Conservation (phyloP, 441 rosid species). For the Erodium moschatum region DNA sequence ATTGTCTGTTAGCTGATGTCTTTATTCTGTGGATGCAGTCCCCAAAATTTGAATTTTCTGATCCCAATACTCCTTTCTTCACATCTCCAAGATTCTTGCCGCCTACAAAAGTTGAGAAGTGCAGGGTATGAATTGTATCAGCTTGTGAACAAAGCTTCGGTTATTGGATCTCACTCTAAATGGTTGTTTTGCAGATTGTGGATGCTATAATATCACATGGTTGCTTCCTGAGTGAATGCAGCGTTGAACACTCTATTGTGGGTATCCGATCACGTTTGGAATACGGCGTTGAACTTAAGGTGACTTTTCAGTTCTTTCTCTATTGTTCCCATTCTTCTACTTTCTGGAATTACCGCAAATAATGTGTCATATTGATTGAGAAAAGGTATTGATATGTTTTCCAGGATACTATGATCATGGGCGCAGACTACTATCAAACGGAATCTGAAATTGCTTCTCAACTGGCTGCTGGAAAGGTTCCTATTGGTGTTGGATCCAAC, state of each 20-base stretch:
- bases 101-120: constrained; percentile 72
- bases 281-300: constrained; percentile 75
- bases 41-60: constrained; percentile 73
- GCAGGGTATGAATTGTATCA: constrained; percentile 35
- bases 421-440: constrained; percentile 81
- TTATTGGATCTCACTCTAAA: constrained; percentile 18
- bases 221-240: constrained; percentile 79
- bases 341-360: too few relatives aligned
- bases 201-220: constrained; percentile 86
- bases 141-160: not conserved
- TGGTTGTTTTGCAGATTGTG: constrained; percentile 35
- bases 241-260: constrained; percentile 56
- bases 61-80: constrained; percentile 72
- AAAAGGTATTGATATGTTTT: not conserved
- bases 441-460: constrained; percentile 82
- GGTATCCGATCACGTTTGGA: constrained; percentile 84
- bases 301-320: constrained; percentile 12
- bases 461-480: constrained; percentile 71
- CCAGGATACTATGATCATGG: constrained; percentile 79
- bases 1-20: too few relatives aligned
- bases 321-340: too few relatives aligned
- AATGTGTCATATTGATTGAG: too few relatives aligned
- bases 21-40: constrained; percentile 30
- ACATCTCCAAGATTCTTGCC: constrained; percentile 82
- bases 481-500: constrained; percentile 68